Conservation (phyloP, 768 basidiomycete species). For the Tricholoma sp. region DNA sequence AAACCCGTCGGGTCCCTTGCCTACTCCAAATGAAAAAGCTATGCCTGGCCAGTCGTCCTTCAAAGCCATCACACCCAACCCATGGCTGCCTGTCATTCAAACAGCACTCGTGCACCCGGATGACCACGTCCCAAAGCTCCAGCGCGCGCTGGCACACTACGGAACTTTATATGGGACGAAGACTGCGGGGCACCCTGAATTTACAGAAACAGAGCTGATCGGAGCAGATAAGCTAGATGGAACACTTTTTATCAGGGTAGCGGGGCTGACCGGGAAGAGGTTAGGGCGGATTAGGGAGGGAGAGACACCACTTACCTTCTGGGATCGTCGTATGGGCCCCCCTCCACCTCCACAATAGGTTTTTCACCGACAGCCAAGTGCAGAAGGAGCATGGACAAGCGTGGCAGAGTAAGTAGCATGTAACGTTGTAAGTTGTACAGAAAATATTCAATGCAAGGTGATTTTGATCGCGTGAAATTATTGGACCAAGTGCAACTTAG, state of each 20-base stretch:
- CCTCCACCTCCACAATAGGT: no score
- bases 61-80: conserved; percentile 39
- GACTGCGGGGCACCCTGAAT: conserved; percentile 13
- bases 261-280: conserved; percentile 44
- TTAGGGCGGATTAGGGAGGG: conserved; percentile 11
- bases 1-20: conserved; percentile 14
- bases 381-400: no score
- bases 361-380: no score
- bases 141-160: conserved; percentile 34
- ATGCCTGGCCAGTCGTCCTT: conserved; percentile 26
- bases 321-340: not conserved
- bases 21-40: conserved; percentile 18
- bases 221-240: conserved; percentile 57
- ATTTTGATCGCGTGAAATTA: no score
- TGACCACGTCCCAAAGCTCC: conserved; percentile 39
- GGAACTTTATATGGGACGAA: conserved; percentile 22
- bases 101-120: conserved; percentile 52
- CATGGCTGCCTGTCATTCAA: conserved; percentile 56
- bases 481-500: no score
- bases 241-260: conserved; percentile 55
- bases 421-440: no score
- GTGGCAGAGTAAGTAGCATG: no score
- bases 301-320: not conserved
- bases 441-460: no score
- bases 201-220: conserved; percentile 35